Base-by-base conservation (phyloP, 495 filamentous ascomycete species). In the Penicillium odoratum region DNA sequence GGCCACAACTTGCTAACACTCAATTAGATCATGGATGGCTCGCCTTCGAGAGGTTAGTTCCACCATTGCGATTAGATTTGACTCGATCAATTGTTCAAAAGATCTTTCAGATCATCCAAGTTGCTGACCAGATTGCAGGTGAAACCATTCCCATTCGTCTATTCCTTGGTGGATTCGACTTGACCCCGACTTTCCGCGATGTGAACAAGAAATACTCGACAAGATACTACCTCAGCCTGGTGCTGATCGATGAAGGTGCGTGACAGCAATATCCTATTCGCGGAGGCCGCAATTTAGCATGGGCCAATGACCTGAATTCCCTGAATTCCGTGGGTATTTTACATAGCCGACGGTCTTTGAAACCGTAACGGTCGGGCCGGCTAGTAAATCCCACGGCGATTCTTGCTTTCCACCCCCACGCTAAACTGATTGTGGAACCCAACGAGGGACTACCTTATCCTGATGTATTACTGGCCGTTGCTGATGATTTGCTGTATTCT, bases 121-220 rank as follows among this genome's bases (percentile, higher is more conserved):
- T 48, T 53, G 25, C 76, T 78, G 55, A 78, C 60, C 48, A 31
- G 40, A 0, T n/a, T 40, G 30, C 63, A 88, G 86, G 88, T 61
- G 94, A 99, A 81, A 97, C 94, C 9, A 99, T 99, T 57, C 94
- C 94, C 29, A 99, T 99, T 71, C 84, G 94, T 64, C 81, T 99
- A 28, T 99, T 99, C 83, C 87, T 99, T 36, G 94, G 94, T 55
- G 94, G 94, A 13, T 99, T 99, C 69, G 94, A 99, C 71, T 78
- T 99, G 58, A 98, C 94, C 1, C 94, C 94, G 8, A 99, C 94
- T 18, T 99, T 99, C 85, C 90, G 95, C 42, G 95, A 99, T 74
- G 94, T 99, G 58, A 99, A 99, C 85, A 99, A 98, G 84, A 98
- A 98, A 76, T 99, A 94, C 74, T 97, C 93, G 33, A 98, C 95